phyloP scores from a whole-genome alignment of 805 yeast genomes.

The Lachancea sp. region DNA sequence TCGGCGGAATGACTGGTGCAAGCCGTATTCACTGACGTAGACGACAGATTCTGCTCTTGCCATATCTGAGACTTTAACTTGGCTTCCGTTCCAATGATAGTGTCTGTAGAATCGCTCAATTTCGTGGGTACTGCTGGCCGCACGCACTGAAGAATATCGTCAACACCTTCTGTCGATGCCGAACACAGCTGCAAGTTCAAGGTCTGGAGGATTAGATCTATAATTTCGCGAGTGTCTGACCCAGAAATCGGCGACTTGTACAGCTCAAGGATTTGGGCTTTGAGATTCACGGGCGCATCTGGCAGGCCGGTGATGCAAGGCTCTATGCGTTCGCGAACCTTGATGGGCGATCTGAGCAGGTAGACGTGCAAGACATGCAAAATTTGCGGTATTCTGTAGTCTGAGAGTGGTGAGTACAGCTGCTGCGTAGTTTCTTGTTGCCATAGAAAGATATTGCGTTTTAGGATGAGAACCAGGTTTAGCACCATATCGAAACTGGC shows the following conservation, averaged over 20 bases:
- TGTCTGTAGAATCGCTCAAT: not conserved
- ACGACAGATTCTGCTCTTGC: not conserved
- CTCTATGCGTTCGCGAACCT: slow-evolving; percentile 3
- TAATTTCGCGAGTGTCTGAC: slow-evolving; percentile 1
- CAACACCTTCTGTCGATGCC: not conserved
- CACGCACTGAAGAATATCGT: not conserved
- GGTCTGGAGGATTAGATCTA: not conserved
- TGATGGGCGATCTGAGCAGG: slow-evolving; percentile 3
- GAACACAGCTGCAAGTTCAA: not conserved
- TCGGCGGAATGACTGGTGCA: not conserved
- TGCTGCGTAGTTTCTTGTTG: slow-evolving; percentile 2
- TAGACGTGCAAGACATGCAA: slow-evolving; percentile 7
- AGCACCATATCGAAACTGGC: slow-evolving; percentile 5
- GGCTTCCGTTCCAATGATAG: not conserved
- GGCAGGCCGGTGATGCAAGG: slow-evolving; percentile 3
- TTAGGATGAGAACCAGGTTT: slow-evolving; percentile 8
- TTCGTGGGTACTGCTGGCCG: not conserved
- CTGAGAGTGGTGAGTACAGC: slow-evolving; percentile 8
- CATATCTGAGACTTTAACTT: not conserved
- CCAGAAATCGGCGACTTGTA: slow-evolving; percentile 1
- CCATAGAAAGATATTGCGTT: slow-evolving; percentile 6
- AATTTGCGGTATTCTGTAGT: slow-evolving; percentile 11
- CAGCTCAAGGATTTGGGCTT: slow-evolving; percentile 1
- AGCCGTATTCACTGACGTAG: not conserved
- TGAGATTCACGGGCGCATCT: slow-evolving; percentile 1